A percentile compares a stretch with the other conserved stretches of the same genome.
phyloP scores from a whole-genome alignment of 257 asterid genomes.

The Dorcoceras hygrometricum region DNA sequence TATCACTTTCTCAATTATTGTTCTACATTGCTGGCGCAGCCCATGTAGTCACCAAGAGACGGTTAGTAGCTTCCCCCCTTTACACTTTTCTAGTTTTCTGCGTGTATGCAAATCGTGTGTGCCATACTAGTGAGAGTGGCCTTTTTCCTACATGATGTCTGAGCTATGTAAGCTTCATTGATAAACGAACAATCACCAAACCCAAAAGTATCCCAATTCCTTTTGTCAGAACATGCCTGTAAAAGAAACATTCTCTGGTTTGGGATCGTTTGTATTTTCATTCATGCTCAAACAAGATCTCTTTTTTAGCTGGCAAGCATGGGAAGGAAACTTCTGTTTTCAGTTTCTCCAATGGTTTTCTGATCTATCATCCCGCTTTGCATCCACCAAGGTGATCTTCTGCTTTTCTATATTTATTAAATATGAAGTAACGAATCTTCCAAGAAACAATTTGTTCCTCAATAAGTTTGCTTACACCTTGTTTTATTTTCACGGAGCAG shows the following conservation, averaged over 20 bases:
- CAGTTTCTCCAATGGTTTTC: slow-evolving; percentile 41
- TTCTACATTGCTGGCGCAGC: slow-evolving; percentile 56
- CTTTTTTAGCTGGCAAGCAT: slow-evolving; percentile 64
- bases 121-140: slow-evolving; percentile 1
- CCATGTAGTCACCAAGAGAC: slow-evolving; percentile 62
- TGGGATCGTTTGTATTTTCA: slow-evolving; percentile 14
- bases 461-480: not conserved
- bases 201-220: too few relatives aligned
- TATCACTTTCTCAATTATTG: slow-evolving; percentile 56
- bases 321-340: slow-evolving; percentile 54
- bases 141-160: not conserved
- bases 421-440: slow-evolving; percentile 6
- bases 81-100: slow-evolving; percentile 8
- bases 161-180: slow-evolving; percentile 14
- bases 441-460: slow-evolving; percentile 12
- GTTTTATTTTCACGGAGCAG: slow-evolving; percentile 41
- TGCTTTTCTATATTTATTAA: slow-evolving; percentile 3
- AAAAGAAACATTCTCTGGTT: not conserved
- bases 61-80: slow-evolving; percentile 47
- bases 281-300: slow-evolving; percentile 29
- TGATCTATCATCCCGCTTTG: slow-evolving; percentile 45
- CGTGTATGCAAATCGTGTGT: not conserved
- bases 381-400: slow-evolving; percentile 61
- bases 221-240: not conserved
- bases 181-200: too few relatives aligned